Conservation (phyloP, 2,329 filamentous ascomycete genomes). For the Colletotrichum somersetense region DNA sequence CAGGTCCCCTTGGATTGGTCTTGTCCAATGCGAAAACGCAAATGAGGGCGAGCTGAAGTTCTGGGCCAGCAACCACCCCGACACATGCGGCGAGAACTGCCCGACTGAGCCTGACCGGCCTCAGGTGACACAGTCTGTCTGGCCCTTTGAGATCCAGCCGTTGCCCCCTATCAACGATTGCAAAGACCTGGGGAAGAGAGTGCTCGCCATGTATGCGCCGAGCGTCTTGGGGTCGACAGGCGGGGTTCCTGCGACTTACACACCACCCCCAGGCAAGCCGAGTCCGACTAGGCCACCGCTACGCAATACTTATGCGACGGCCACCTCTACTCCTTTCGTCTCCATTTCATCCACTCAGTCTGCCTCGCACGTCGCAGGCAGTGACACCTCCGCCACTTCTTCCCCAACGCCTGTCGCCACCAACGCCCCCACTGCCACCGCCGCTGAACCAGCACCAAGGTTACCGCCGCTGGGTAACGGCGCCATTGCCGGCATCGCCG, state of each 20-base stretch:
- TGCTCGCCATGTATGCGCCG: constrained; percentile 27
- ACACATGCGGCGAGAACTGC: constrained; percentile 31
- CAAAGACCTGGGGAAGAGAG: constrained; percentile 19
- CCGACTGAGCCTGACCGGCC: constrained; percentile 7
- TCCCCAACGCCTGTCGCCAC: background rate
- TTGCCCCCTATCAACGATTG: constrained; percentile 21
- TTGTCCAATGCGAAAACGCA: constrained; percentile 26
- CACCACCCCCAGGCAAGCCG: background rate
- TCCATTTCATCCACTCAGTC: background rate
- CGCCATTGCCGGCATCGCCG: constrained; percentile 27
- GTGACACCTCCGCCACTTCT: background rate
- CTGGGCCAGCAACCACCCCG: constrained; percentile 37
- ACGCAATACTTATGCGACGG: background rate
- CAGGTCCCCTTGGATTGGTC: constrained; percentile 40
- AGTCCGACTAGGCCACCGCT: constrained; percentile 6
- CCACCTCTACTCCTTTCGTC: background rate
- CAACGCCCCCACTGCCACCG: background rate
- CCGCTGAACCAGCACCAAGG: background rate
- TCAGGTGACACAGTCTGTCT: constrained; percentile 11
- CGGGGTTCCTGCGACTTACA: constrained; percentile 7
- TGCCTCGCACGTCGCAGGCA: background rate
- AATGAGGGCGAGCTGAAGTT: constrained; percentile 32
- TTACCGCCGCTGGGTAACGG: constrained; percentile 4
- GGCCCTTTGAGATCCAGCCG: constrained; percentile 20
- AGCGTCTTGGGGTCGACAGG: constrained; percentile 10